Evolutionary conservation across 139 green algal species (phyloP), one percentile per base, ranked within the genome.

Genomic region (Tetraselmis chui): DNA sequence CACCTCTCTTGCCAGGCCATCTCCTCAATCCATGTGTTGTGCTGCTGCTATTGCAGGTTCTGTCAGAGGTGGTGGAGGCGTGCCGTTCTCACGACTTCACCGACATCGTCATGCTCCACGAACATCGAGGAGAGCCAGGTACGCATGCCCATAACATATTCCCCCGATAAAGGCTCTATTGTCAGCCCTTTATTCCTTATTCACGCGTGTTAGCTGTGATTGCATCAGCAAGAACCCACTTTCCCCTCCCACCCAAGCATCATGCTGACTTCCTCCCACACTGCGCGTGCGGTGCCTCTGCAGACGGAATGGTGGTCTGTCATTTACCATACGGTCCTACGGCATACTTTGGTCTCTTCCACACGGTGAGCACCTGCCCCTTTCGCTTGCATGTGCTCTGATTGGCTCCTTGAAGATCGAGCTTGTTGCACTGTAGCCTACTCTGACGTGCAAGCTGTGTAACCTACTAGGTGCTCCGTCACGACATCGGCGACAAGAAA

Each of bases 281-380:
- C n/a, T n/a, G n/a, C n/a, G n/a, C n/a, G n/a, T n/a, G n/a, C n/a
- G n/a, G n/a, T 24, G 18, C 29, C 26, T 27, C 25, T 75, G 0
- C 85, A 76, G 97, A 99, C 86, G 97, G 97, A 32, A 84, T 99
- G 86, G 92, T 99, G 27, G 88, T 99, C 2, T 98, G 92, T 86
- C 97, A 99, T 89, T 86, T 99, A 78, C 97, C 97, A 23, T 98
- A 96, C 80, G 97, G 97, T 31, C 97, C 97, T 67, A 99, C 96
- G 0, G 96, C 97, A 24, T 99, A 98, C 89, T 99, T 99, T 89
- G 97, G 97, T 29, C 59, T 99, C 0, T 92, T 89, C 87, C 97
- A 97, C 89, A 94, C 95, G 22, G 97, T 93, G 31, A 59, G 84
- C 45, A 25, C 45, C 45, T 18, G 5, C 45, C 45, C 45, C 18